Conservation (phyloP, 1,284 basidiomycete species). For the Moesziomyces sp. region DNA sequence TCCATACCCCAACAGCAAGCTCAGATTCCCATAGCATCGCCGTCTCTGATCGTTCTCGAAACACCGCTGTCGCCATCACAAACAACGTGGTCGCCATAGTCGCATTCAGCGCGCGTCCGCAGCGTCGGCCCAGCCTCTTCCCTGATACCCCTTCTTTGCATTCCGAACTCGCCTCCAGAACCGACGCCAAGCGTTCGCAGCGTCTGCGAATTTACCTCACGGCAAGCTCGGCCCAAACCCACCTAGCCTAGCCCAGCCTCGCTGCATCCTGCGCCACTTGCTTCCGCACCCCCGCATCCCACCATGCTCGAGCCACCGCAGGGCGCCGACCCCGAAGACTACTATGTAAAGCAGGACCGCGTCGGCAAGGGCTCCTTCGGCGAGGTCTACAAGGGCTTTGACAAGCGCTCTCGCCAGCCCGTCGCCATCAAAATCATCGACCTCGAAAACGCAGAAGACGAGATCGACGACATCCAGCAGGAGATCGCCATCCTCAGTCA, state of each 20-base stretch:
- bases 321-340: slow-evolving; percentile 59
- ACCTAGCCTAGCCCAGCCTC: background rate
- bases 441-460: slow-evolving; percentile 97
- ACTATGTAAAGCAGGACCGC: slow-evolving; percentile 92
- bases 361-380: slow-evolving; percentile 72
- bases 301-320: slow-evolving; percentile 50
- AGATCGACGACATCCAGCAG: slow-evolving; percentile 99
- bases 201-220: no score
- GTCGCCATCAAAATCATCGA: slow-evolving; percentile 93
- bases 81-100: no score
- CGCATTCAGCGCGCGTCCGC: no score
- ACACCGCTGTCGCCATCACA: no score
- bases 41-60: no score
- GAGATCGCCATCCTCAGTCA: slow-evolving; percentile 99
- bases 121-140: background rate
- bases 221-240: no score
- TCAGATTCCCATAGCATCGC: background rate
- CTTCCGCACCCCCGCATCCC: background rate
- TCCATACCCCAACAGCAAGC: background rate
- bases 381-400: slow-evolving; percentile 65
- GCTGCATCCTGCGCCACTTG: background rate
- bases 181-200: no score
- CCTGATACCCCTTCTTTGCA: background rate
- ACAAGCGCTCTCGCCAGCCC: slow-evolving; percentile 52
- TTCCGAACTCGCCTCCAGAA: background rate